A percentile compares a stretch with the other conserved stretches of the same genome.
phyloP scores from a whole-genome alignment of 2,329 filamentous ascomycete genomes.

The Septoria linicola region DNA sequence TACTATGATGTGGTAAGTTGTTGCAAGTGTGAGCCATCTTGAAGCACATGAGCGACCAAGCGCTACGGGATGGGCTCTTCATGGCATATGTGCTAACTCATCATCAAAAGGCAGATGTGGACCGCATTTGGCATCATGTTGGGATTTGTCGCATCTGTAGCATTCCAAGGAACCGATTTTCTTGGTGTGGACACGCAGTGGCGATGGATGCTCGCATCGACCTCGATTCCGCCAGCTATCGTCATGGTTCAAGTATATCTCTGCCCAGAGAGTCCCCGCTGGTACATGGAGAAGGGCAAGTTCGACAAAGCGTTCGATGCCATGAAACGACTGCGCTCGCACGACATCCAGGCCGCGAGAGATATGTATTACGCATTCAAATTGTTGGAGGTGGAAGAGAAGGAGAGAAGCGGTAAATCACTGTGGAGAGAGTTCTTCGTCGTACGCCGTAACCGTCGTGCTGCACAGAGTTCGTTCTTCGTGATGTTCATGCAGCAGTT shows the following conservation, averaged over 20 bases:
- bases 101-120: slow-evolving; percentile 49
- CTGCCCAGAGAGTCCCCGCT: slow-evolving; percentile 44
- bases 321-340: slow-evolving; percentile 37
- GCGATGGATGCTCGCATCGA: slow-evolving; percentile 35
- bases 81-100: too few species aligned
- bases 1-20: slow-evolving; percentile 50
- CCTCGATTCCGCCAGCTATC: slow-evolving; percentile 43
- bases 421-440: slow-evolving; percentile 41
- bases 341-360: slow-evolving; percentile 41
- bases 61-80: too few species aligned
- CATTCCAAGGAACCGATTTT: slow-evolving; percentile 36
- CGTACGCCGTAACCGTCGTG: slow-evolving; percentile 36
- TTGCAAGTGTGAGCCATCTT: too few species aligned
- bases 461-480: slow-evolving; percentile 36
- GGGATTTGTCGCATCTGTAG: slow-evolving; percentile 44
- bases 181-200: slow-evolving; percentile 28
- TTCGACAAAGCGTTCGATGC: slow-evolving; percentile 41
- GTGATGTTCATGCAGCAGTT: slow-evolving; percentile 40
- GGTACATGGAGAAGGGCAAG: slow-evolving; percentile 43
- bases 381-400: slow-evolving; percentile 40
- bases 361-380: slow-evolving; percentile 42
- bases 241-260: slow-evolving; percentile 40
- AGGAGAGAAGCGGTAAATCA: slow-evolving; percentile 39
- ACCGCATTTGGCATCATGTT: slow-evolving; percentile 49
- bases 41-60: too few species aligned